Evolutionary conservation across 2,329 filamentous ascomycete genomes (phyloP), one percentile per base, ranked within the genome.

Genomic region (Monilinia vaccinii-corymbosi): DNA sequence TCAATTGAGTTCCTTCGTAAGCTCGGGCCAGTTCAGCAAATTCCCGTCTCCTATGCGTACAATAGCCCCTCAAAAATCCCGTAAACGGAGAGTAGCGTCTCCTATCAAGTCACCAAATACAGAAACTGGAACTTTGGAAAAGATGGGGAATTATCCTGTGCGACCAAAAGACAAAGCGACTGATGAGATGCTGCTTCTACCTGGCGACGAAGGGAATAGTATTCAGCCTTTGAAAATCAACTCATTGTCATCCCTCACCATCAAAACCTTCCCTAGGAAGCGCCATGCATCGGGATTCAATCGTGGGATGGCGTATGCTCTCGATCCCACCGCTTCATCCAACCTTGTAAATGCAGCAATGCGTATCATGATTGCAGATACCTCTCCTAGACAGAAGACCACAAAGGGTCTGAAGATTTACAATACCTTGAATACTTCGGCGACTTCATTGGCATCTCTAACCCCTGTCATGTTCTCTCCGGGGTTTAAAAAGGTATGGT

Each of bases 381-480:
- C 49, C 28, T 38, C 46, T 18, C 36, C 13, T n/a, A 32, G 44
- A 8, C 40, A 58, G 13, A 48, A 10, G 23, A 56, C 38, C 8
- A 38, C 55, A 8, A 51, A 50, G 16, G 61, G 46, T 10, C n/a
- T 69, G 14, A 28, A 59, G n/a, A 7, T 67, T 31, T n/a, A 60
- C 9, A 63, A 60, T 36, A 52, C 57, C 28, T 55, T 40, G 4
- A 63, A 60, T 1, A 51, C 2, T 11, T 11, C 38, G 32, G n/a
- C 38, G 10, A 53, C 68, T 16, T 61, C 62, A 10, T 31, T 58
- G 18, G 4, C 55, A 16, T 25, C 45, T 1, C 11, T 58, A 31
- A 32, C 28, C 16, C 69, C 69, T 1, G 51, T 53, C 10, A 57
- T 69, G 14, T 71, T 70, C 61, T 66, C 63, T 61, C 67, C 68